A percentile compares a stretch with the other conserved stretches of the same genome.
These are phyloP conservation scores for Albizia julibrissin DNA, from an alignment of 306 rosid genomes.

Conservation along the genomic window DNA sequence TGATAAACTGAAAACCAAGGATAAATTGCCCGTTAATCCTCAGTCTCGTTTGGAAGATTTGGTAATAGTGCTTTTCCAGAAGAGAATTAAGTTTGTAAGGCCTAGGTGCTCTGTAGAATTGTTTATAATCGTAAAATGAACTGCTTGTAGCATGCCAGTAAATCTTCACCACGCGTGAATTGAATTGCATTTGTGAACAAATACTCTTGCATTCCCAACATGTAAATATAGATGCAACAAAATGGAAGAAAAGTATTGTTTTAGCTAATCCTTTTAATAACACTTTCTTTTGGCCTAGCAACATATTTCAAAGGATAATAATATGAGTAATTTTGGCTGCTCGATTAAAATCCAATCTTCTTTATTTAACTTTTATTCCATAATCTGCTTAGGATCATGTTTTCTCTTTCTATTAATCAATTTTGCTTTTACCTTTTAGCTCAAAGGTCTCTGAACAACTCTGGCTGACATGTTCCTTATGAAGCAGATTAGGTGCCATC, in stretches of 20 bases:
- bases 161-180: neutral
- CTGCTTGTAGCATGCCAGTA: neutral
- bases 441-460: conserved; percentile 2
- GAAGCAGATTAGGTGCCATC: conserved; percentile 19
- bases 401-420: neutral
- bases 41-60: neutral
- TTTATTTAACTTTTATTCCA: conserved; percentile 1
- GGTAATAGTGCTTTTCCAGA: neutral
- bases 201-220: neutral
- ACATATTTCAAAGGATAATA: neutral
- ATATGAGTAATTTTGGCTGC: conserved; percentile 16
- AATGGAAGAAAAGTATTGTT: conserved; percentile 2
- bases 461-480: conserved; percentile 17
- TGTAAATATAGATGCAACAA: neutral
- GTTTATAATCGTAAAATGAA: neutral
- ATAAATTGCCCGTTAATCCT: neutral
- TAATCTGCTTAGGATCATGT: neutral
- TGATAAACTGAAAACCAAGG: neutral
- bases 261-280: neutral
- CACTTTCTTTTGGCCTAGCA: neutral
- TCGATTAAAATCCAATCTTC: neutral
- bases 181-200: neutral
- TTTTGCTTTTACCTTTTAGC: neutral
- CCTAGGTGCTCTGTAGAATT: neutral
- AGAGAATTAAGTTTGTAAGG: neutral